A percentile compares a stretch with the other conserved stretches of the same genome.
Conservation (phyloP, 2,329 filamentous ascomycete species). For the Fusarium guadeloupense region DNA sequence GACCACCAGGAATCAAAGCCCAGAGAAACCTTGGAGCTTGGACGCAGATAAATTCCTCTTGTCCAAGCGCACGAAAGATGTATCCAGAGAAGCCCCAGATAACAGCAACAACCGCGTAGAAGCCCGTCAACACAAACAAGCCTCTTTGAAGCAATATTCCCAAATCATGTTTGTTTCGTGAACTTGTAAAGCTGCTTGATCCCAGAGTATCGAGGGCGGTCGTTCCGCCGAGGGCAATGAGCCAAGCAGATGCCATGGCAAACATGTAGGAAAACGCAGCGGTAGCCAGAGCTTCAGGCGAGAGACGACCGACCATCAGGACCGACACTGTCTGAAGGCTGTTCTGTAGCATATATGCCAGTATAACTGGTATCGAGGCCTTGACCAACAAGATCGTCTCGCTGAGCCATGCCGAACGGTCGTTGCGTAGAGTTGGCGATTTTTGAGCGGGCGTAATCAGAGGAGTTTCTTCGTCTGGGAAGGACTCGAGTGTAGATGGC, state of each 20-base stretch:
- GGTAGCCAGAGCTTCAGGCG: slow-evolving; percentile 80
- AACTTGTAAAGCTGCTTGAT: slow-evolving; percentile 83
- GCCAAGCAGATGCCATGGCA: slow-evolving; percentile 87
- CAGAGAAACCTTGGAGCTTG: slow-evolving; percentile 78
- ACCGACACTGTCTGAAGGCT: slow-evolving; percentile 85
- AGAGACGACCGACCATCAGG: slow-evolving; percentile 80
- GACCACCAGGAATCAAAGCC: slow-evolving; percentile 78
- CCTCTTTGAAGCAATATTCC: slow-evolving; percentile 82
- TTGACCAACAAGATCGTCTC: slow-evolving; percentile 64
- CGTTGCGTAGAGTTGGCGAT: not conserved
- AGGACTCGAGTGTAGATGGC: not conserved
- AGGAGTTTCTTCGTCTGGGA: slow-evolving; percentile 35
- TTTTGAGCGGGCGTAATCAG: slow-evolving; percentile 1
- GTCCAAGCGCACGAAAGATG: slow-evolving; percentile 77
- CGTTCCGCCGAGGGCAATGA: slow-evolving; percentile 85
- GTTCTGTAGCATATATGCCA: slow-evolving; percentile 88
- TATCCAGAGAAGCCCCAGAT: slow-evolving; percentile 80
- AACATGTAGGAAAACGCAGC: slow-evolving; percentile 95
- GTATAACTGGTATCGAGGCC: slow-evolving; percentile 78
- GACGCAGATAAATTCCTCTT: slow-evolving; percentile 79
- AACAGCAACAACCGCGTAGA: slow-evolving; percentile 77
- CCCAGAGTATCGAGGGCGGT: slow-evolving; percentile 88
- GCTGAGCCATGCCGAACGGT: slow-evolving; percentile 31
- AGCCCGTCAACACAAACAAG: slow-evolving; percentile 73
- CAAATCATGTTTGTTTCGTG: slow-evolving; percentile 79